Evolutionary conservation across 148 eudicot genomes (phyloP), one percentile per base, ranked within the genome.

Genomic region (Silene conica): DNA sequence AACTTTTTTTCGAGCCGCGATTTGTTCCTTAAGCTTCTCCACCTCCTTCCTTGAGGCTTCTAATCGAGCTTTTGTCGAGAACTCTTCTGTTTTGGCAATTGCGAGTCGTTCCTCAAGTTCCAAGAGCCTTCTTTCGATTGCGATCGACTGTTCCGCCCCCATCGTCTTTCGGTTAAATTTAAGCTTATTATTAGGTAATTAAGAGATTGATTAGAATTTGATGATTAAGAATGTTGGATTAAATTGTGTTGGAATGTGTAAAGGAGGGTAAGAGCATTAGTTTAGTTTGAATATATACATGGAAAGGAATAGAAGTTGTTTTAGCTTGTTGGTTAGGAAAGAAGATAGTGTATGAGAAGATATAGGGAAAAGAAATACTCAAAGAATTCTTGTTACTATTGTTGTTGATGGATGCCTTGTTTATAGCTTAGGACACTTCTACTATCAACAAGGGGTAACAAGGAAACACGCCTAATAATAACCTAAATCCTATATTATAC

Each of bases 11-110:
- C 72, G 71, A 22, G 66, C 48, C 74, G 71, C 25, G n/a, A 72
- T 73, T 66, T 78, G 52, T 55, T 67, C 67, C 31, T 45, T 58
- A 25, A 78, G 67, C 76, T 73, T 68, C 60, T 45, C 67, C 1
- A 66, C 65, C n/a, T 73, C 80, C 28, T 25, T 67, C 75, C 19
- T 66, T 0, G 80, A 72, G 58, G 76, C 46, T 57, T 63, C 72
- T 6, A 78, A 26, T 8, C 56, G 8, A 10, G 66, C 72, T 34
- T 67, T 67, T 14, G 66, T 41, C 7, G 57, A 67, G 16, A 21
- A 21, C 3, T 26, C 72, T 11, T 72, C 71, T 3, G 0, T 26
- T 43, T 43, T 72, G 20, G 54, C 67, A 11, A 34, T 16, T 55
- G 66, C 10, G 22, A 65, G 71, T 45, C 72, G 66, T 21, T 67